These are phyloP conservation scores for Colletotrichum falcatum DNA, from an alignment of 2,329 filamentous ascomycete genomes.

Conservation along the genomic window DNA sequence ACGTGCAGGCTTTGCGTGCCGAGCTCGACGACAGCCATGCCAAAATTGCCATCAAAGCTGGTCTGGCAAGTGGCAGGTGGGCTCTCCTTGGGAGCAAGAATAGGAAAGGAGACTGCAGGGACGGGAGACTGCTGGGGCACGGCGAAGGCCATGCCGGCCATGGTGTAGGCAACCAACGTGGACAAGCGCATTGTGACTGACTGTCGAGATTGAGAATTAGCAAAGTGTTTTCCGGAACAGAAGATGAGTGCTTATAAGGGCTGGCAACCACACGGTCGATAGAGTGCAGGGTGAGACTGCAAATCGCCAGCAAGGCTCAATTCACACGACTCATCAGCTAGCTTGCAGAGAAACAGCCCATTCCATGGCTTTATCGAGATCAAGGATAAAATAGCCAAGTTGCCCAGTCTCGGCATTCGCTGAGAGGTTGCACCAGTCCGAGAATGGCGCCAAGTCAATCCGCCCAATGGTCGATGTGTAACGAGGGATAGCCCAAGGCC, in stretches of 20 bases:
- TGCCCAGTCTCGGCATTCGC: background rate
- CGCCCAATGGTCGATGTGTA: background rate
- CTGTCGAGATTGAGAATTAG: background rate
- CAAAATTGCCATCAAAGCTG: conserved; percentile 65
- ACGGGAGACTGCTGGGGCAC: conserved; percentile 55
- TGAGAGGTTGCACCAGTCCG: background rate
- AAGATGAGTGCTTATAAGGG: background rate
- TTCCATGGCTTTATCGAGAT: background rate
- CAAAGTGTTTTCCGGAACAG: background rate
- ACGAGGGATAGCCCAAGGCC: background rate
- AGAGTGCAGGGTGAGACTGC: background rate
- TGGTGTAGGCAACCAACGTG: conserved; percentile 46
- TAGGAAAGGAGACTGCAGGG: conserved; percentile 54
- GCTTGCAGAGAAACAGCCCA: background rate
- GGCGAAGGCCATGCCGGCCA: conserved; percentile 58
- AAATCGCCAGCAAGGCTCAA: background rate
- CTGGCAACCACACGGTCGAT: background rate
- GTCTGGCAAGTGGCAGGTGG: conserved; percentile 66
- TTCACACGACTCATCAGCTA: background rate
- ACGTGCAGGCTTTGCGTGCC: conserved; percentile 39
- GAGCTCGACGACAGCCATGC: conserved; percentile 65
- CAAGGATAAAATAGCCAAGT: too few relatives aligned
- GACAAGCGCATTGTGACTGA: conserved; percentile 9
- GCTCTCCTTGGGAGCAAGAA: conserved; percentile 61
- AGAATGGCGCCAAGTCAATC: background rate